phyloP scores from a whole-genome alignment of 169 alveolate genomes.

The Eimeria mitis region DNA sequence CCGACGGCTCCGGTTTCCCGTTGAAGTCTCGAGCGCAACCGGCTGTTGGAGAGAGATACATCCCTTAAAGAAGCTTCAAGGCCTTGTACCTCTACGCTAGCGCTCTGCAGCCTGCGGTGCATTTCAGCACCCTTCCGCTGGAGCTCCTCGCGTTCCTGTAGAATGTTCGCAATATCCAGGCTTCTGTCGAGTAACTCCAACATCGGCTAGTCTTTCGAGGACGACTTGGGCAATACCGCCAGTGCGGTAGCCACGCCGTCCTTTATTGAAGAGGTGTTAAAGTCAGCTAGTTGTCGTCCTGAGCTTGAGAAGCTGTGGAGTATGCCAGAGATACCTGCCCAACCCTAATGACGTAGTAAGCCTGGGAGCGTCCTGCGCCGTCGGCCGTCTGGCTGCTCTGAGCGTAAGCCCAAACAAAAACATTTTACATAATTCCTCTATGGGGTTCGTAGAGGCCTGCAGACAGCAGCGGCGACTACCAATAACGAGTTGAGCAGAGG shows the following conservation, averaged over 20 bases:
- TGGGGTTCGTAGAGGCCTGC: background rate
- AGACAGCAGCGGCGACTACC: conserved; percentile 8
- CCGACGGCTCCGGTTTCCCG: conserved; percentile 14
- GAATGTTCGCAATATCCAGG: background rate
- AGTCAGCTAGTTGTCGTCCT: background rate
- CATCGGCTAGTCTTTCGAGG: background rate
- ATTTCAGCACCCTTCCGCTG: conserved; percentile 66
- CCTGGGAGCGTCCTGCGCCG: conserved; percentile 70
- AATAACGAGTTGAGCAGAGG: background rate
- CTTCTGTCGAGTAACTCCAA: background rate
- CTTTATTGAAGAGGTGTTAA: background rate
- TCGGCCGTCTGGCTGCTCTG: conserved; percentile 56
- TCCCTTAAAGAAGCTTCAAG: conserved; percentile 57
- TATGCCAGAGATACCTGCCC: conserved; percentile 40
- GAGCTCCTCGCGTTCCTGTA: conserved; percentile 75
- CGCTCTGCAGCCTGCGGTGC: conserved; percentile 61
- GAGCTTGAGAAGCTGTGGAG: background rate
- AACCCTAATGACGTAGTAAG: conserved; percentile 68
- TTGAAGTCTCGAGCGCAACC: conserved; percentile 66
- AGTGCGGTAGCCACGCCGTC: background rate
- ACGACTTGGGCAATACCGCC: background rate
- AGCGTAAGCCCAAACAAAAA: background rate
- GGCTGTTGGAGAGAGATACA: conserved; percentile 63
- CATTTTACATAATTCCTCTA: background rate
- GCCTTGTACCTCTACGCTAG: conserved; percentile 38